Evolutionary conservation across 352 stramenopile species (phyloP), one percentile per base, ranked within the genome.

Genomic region (Sclerospora graminicola): DNA sequence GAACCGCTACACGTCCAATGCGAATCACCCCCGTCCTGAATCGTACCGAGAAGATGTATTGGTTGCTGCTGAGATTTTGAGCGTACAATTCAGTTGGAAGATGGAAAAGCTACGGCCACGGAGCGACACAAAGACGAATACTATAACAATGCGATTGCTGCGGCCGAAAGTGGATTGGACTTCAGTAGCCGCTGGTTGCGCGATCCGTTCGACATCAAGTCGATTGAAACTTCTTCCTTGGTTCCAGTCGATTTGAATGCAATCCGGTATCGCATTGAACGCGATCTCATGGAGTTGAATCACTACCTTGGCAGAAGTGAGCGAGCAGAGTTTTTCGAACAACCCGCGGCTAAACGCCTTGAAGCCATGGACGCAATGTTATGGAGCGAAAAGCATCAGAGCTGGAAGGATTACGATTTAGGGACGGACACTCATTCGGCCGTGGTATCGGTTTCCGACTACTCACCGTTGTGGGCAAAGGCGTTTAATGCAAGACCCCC

Each of bases 81-180:
- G n/a, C 59, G 67, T 23, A 69, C 57, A 0, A 37, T 69, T 27
- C n/a, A n/a, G n/a, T n/a, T n/a, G n/a, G n/a, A n/a, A n/a, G n/a
- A n/a, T n/a, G n/a, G n/a, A n/a, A n/a, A n/a, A n/a, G n/a, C n/a
- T n/a, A n/a, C n/a, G n/a, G n/a, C n/a, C n/a, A n/a, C n/a, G n/a
- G n/a, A n/a, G n/a, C n/a, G n/a, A n/a, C n/a, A n/a, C n/a, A n/a
- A n/a, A n/a, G n/a, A n/a, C n/a, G n/a, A n/a, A n/a, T n/a, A n/a
- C n/a, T n/a, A n/a, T n/a, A n/a, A n/a, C n/a, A n/a, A n/a, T n/a
- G n/a, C n/a, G n/a, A n/a, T n/a, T n/a, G n/a, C n/a, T n/a, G n/a
- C n/a, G n/a, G n/a, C n/a, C n/a, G n/a, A n/a, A n/a, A n/a, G n/a
- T 23, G 84, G 84, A 1, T 95, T 83, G 84, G 84, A 95, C 52